Conservation (phyloP, 2,329 filamentous ascomycete species). For the Hypoxylon sp. region DNA sequence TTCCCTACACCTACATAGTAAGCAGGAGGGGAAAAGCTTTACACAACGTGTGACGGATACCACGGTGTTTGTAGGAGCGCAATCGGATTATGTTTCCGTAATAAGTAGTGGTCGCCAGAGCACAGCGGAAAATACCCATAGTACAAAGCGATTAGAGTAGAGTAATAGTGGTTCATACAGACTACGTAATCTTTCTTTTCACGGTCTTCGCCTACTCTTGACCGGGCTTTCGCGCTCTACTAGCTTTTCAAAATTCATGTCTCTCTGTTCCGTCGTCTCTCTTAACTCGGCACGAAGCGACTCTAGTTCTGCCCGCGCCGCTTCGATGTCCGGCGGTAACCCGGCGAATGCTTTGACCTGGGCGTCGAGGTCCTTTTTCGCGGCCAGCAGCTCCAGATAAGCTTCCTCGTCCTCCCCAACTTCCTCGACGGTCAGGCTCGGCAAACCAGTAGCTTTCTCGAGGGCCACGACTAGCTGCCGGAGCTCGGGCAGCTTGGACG, state of each 20-base stretch:
- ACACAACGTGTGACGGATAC: slow-evolving; percentile 5
- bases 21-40: slow-evolving; percentile 4
- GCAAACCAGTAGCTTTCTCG: slow-evolving; percentile 48
- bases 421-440: slow-evolving; percentile 63
- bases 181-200: neutral
- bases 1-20: neutral
- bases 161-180: slow-evolving; percentile 26
- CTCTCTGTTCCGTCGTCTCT: slow-evolving; percentile 70
- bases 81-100: slow-evolving; percentile 30
- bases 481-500: slow-evolving; percentile 75
- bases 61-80: slow-evolving; percentile 12
- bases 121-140: slow-evolving; percentile 39
- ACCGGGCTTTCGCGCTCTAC: slow-evolving; percentile 71
- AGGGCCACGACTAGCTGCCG: slow-evolving; percentile 63
- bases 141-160: slow-evolving; percentile 35
- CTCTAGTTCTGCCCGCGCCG: slow-evolving; percentile 78
- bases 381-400: slow-evolving; percentile 67
- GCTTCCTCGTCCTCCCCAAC: slow-evolving; percentile 69
- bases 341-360: slow-evolving; percentile 76
- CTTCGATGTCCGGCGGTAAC: slow-evolving; percentile 76
- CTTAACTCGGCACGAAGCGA: slow-evolving; percentile 73
- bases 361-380: slow-evolving; percentile 69
- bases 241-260: slow-evolving; percentile 79
- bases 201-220: slow-evolving; percentile 54
- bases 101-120: slow-evolving; percentile 14